Base-by-base conservation (phyloP, 2,329 filamentous ascomycete species). In the Phyllosticta capitalensis region DNA sequence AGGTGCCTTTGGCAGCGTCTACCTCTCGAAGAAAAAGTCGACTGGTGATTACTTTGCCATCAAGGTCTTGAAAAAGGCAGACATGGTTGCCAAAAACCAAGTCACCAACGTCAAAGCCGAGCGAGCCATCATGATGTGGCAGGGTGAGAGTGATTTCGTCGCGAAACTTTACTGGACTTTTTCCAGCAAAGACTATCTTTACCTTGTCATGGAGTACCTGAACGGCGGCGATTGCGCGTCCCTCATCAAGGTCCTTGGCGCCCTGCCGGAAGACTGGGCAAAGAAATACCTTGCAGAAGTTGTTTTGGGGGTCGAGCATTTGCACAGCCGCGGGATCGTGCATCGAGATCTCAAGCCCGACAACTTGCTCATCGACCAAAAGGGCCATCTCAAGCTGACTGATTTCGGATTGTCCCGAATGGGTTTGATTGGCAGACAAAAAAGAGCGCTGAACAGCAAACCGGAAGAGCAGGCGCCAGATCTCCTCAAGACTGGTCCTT, bases 101-200 rank as follows among this genome's bases (percentile, higher is more conserved):
- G 92, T 99, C 66, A 96, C 94, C 65, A 99, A 99, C 69, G 94
- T 99, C 68, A 97, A 99, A 75, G 94, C 95, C 9, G 94, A 99
- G 75, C 84, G 94, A 65, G 95, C 95, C 21, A 99, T 99, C 70
- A 97, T 99, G 94, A 99, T 99, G 94, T 97, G 94, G 90, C 94
- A 99, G 76, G 94, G 94, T 21, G 91, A 97, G 73, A 99, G 95
- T 72, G 94, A 99, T 62, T 99, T 99, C 71, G 94, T 99, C 61
- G 94, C 94, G 24, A 99, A 99, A 76, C 81, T 99, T 12, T 99
- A 97, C 76, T 99, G 95, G 95, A 99, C 94, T 0, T 99, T 99
- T 69, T 96, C 94, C 3, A 99, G 92, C 80, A 99, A 99, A 70
- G 94, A 99, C 69, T 99, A 96, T 70, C 84, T 99, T 22, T 99